Base-by-base conservation (phyloP, 331 rosid species). In the Quercus lobata region DNA sequence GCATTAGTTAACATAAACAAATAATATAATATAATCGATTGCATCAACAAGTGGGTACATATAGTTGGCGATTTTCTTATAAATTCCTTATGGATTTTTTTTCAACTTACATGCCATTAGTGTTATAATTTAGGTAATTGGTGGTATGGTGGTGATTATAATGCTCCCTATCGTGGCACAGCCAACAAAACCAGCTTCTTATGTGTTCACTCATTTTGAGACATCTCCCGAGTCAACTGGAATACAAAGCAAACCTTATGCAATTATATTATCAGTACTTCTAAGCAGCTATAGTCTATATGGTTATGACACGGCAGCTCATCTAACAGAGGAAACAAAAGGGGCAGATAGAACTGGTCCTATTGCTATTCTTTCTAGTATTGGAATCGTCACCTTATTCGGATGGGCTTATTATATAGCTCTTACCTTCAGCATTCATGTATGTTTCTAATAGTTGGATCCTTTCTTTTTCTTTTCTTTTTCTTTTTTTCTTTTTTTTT, bases 231-330 rank as follows among this genome's bases (percentile, higher is more conserved):
- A 58, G 30, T 30, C 63, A 29, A 78, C 82, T 57, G 82, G 82
- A 49, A 6, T 78, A 0, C 72, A 76, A 2, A 78, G 82, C 61
- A 60, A 70, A 58, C 82, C 82, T n/a, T 78, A 78, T 57, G 76
- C 82, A 27, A 76, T 58, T 27, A 61, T 78, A 57, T 57, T 78
- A 46, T 78, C 82, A 29, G 32, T 78, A 60, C 82, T 78, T 44
- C 53, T 78, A 5, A 71, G 77, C 76, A 57, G 72, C 54, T 78
- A 78, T 49, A 35, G 71, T 27, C 52, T 78, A 11, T 78, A 70
- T 27, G 82, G 82, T 19, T 78, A 57, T 18, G 82, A 78, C 49
- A 71, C 82, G 12, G 82, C 82, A n/a, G 82, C 82, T 57, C 82
- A 78, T 71, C 82, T 78, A 19, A 78, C 82, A 5, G 76, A 78